These are phyloP conservation scores for Schizosaccharomyces cryophilus DNA, from an alignment of 805 yeast species.

Conservation along the genomic window DNA sequence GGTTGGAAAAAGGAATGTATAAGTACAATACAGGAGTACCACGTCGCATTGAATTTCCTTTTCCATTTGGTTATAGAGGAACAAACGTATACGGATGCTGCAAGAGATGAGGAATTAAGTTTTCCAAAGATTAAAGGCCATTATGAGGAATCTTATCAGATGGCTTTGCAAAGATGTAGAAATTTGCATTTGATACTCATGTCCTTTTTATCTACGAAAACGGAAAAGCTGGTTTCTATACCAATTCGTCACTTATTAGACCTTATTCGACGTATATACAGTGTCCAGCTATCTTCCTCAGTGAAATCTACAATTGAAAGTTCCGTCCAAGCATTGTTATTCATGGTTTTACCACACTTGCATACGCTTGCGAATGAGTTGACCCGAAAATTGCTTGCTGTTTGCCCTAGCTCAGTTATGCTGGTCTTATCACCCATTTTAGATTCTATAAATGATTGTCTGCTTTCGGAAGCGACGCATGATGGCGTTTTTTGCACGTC, in stretches of 20 bases:
- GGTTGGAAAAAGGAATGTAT: neutral
- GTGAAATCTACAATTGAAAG: neutral
- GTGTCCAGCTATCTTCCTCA: neutral
- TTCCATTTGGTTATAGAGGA: neutral
- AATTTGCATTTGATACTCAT: neutral
- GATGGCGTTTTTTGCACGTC: neutral
- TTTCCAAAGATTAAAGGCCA: neutral
- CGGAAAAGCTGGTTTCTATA: neutral
- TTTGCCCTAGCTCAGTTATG: neutral
- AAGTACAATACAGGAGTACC: neutral
- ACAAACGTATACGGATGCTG: neutral
- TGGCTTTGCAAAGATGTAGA: neutral
- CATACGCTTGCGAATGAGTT: neutral
- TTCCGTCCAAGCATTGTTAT: neutral
- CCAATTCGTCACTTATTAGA: neutral
- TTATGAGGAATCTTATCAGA: neutral
- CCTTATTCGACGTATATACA: neutral
- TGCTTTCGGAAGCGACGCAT: neutral
- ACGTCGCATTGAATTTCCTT: neutral
- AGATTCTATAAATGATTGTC: neutral
- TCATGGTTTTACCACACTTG: neutral
- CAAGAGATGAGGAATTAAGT: neutral
- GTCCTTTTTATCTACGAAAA: neutral
- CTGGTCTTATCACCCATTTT: neutral
- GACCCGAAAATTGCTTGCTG: neutral